Percentiles rank a stretch among this genome's conserved stretches.
These are phyloP conservation scores for Stereocaulon alpinum DNA, from an alignment of 495 filamentous ascomycete genomes.

Conservation along the genomic window DNA sequence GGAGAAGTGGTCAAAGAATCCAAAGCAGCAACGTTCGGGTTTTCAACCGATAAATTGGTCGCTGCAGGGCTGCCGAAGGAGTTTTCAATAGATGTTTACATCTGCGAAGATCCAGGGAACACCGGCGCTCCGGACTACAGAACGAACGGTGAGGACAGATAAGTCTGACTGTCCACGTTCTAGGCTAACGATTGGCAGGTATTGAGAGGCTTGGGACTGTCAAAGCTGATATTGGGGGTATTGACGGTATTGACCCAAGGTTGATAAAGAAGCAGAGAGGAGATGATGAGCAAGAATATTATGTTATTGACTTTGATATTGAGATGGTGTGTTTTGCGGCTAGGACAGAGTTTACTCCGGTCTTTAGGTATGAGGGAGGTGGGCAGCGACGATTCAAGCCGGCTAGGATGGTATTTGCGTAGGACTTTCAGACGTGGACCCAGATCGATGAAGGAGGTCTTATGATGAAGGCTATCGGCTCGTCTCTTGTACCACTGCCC, in stretches of 20 bases:
- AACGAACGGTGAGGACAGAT: background rate
- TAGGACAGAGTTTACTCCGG: background rate
- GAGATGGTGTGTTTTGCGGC: constrained; percentile 1
- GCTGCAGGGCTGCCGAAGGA: background rate
- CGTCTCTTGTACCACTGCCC: background rate
- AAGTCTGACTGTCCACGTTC: background rate
- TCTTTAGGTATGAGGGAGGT: background rate
- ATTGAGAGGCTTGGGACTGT: background rate
- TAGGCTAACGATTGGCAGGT: background rate
- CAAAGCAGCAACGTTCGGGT: constrained; percentile 10
- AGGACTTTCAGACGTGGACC: background rate
- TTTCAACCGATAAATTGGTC: background rate
- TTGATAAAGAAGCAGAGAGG: background rate
- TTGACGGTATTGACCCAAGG: background rate
- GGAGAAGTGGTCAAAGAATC: constrained; percentile 20
- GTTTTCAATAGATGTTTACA: background rate
- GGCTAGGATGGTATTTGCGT: background rate
- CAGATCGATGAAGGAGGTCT: background rate
- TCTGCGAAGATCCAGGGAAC: background rate
- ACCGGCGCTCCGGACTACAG: background rate
- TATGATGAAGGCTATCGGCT: too few relatives aligned
- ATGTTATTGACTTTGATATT: background rate
- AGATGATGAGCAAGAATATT: background rate
- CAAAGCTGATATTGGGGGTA: background rate
- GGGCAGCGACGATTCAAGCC: background rate